Conservation (phyloP, 371 early-diverging fungal genomes). For the Lichtheimia corymbifera region DNA sequence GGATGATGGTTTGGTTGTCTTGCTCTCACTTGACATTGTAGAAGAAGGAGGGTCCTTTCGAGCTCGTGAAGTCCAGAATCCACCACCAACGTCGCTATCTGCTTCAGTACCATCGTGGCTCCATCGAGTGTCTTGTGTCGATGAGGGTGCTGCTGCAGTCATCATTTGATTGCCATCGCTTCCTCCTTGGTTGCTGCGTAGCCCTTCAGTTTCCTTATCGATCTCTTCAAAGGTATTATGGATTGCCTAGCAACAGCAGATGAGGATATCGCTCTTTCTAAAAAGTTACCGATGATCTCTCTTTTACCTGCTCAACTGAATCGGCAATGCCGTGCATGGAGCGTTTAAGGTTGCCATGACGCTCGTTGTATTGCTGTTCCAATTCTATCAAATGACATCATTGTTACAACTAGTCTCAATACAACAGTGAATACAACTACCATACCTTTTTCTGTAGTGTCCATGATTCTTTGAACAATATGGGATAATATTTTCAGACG, state of each 20-base stretch:
- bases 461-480: background rate
- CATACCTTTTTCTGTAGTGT: slow-evolving; percentile 11
- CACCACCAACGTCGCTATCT: background rate
- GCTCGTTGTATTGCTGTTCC: slow-evolving; percentile 6
- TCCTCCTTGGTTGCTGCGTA: background rate
- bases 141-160: background rate
- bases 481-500: background rate
- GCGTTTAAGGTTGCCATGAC: slow-evolving; percentile 5
- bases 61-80: background rate
- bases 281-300: background rate
- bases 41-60: background rate
- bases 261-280: background rate
- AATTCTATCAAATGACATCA: slow-evolving; percentile 5
- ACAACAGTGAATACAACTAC: background rate
- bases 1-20: background rate
- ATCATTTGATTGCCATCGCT: background rate
- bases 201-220: background rate
- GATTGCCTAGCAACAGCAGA: slow-evolving; percentile 2
- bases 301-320: slow-evolving; percentile 7
- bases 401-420: background rate
- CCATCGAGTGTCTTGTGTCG: background rate
- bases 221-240: slow-evolving; percentile 8
- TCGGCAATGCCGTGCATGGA: slow-evolving; percentile 5
- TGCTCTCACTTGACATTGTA: background rate
- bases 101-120: background rate